Evolutionary conservation across 2,329 filamentous ascomycete genomes (phyloP), one percentile per base, ranked within the genome.

Genomic region (Fusarium beomiforme): DNA sequence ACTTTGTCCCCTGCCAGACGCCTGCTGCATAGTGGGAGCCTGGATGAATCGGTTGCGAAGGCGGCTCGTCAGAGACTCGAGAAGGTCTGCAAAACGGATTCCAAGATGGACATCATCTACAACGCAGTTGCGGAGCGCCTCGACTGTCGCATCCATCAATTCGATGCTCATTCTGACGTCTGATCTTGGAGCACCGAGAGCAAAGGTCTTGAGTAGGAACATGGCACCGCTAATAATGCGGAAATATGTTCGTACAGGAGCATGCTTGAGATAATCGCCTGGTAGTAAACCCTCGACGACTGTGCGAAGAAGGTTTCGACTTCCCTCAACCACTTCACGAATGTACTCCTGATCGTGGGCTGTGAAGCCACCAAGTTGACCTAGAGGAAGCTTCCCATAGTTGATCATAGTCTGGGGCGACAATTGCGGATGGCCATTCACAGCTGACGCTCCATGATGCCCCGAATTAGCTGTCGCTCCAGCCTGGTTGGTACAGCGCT

Each of bases 61-160:
- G 26, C 92, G 87, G 66, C 91, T 90, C 1, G 92, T 94, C 42
- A 96, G 83, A 2, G 91, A 93, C 75, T 94, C 91, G n/a, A 95
- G 88, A 50, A 95, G 87, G 75, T 95, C 92, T 21, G 93, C 92
- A 75, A 96, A 96, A 11, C 93, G 89, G 64, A 92, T 94, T n/a
- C 92, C 93, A 8, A 96, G 86, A 78, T 96, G 93, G 11, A 95
- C 92, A 73, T 96, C 93, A 76, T 96, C 93, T 7, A 95, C 93
- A 10, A 95, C 92, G 69, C 92, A 94, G 72, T 89, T 92, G 21
- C 92, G 88, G 37, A 96, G 85, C 2, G 92, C 92, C 70, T 91
- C 86, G 1, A 95, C 92, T 0, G 92, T 93, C 33, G 88, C 85
- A 76, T 94, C 92, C 84, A 96, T 92, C 31, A 96, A 84, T 10